Percentiles rank a stretch among this genome's conserved stretches.
Evolutionary conservation across 108 stramenopile species (phyloP).

Genomic region (Fragilaria crotonensis): DNA sequence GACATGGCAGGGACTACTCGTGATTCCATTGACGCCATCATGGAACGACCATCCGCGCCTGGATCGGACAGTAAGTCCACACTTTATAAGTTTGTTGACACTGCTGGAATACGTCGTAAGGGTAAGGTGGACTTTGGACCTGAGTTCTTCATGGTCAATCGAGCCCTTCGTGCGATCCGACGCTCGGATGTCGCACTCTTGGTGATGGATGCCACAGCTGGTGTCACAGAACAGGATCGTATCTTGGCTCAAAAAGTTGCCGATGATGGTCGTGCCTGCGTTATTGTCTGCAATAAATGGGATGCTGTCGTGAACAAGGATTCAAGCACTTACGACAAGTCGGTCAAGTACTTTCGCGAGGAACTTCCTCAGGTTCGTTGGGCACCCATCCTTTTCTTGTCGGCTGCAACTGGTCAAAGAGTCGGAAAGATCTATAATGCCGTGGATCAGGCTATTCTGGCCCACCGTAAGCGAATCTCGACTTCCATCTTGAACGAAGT

Average conservation of each 20-base stretch:
- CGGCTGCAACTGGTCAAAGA: slow-evolving; percentile 92
- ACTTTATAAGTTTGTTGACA: slow-evolving; percentile 94
- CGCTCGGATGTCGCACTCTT: slow-evolving; percentile 93
- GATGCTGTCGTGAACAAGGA: slow-evolving; percentile 95
- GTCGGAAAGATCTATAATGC: slow-evolving; percentile 88
- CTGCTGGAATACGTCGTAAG: slow-evolving; percentile 95
- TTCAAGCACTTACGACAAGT: slow-evolving; percentile 70
- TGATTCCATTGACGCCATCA: slow-evolving; percentile 94
- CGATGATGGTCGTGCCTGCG: slow-evolving; percentile 94
- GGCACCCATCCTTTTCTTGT: slow-evolving; percentile 95
- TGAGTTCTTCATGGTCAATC: slow-evolving; percentile 98
- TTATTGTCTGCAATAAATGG: slow-evolving; percentile 97
- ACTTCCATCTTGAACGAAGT: slow-evolving; percentile 95
- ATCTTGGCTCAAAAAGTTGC: slow-evolving; percentile 86
- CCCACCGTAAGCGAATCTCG: slow-evolving; percentile 82
- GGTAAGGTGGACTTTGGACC: slow-evolving; percentile 93
- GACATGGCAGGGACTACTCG: slow-evolving; percentile 96
- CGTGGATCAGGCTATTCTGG: slow-evolving; percentile 79
- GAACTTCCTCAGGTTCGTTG: slow-evolving; percentile 87
- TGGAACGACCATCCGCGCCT: slow-evolving; percentile 66
- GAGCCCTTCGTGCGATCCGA: slow-evolving; percentile 91
- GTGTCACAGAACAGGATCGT: slow-evolving; percentile 94
- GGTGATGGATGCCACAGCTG: slow-evolving; percentile 92
- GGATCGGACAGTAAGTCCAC: slow-evolving; percentile 44
- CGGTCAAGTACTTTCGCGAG: slow-evolving; percentile 80